phyloP scores from a whole-genome alignment of 2,329 filamentous ascomycete species.

The Monilinia polystroma region DNA sequence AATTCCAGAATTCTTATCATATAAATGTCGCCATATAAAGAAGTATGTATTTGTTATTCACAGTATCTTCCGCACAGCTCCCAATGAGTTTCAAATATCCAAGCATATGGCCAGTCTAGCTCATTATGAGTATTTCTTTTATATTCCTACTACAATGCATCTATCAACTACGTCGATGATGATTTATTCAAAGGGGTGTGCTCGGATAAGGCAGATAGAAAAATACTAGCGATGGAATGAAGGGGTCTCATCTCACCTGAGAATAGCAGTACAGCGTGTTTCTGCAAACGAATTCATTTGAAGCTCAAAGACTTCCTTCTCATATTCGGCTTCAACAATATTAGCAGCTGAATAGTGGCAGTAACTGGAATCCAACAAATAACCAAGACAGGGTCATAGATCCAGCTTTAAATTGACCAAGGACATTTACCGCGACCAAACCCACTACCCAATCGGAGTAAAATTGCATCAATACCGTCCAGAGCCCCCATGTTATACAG shows the following conservation, averaged over 20 bases:
- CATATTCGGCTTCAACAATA: not conserved
- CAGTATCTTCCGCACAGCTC: too few species aligned
- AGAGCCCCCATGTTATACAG: not conserved
- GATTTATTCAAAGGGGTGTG: not conserved
- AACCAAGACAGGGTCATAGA: not conserved
- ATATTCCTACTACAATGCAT: too few species aligned
- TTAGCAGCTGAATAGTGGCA: not conserved
- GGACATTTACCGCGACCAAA: not conserved
- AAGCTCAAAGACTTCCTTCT: not conserved
- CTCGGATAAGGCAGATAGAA: not conserved
- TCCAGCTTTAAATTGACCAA: not conserved
- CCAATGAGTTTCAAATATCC: too few species aligned
- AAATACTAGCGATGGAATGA: not conserved
- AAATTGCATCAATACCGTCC: not conserved
- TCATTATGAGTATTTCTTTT: too few species aligned
- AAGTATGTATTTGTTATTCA: too few species aligned
- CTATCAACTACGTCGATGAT: too few species aligned
- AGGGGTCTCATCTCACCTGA: not conserved
- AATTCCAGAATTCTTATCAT: too few species aligned
- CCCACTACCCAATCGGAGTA: not conserved
- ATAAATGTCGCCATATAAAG: too few species aligned
- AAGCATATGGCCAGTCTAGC: too few species aligned
- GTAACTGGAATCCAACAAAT: not conserved
- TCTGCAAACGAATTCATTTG: not conserved
- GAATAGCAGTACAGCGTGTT: not conserved